phyloP scores from a whole-genome alignment of 1,139 yeast genomes.

The Casaregolazyma suthepensis region DNA sequence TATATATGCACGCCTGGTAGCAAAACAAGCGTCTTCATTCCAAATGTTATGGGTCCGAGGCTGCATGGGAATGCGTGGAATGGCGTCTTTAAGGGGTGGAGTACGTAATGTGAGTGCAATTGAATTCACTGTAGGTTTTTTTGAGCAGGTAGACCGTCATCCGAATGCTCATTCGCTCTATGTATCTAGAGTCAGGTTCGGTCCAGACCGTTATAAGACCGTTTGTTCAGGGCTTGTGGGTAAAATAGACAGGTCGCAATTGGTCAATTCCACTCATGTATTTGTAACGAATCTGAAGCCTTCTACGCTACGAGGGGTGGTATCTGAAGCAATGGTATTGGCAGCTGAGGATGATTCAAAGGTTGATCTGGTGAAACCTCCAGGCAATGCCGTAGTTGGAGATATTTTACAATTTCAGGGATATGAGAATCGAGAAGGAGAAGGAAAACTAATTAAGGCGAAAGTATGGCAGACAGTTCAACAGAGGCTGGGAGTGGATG shows the following conservation, averaged over 20 bases:
- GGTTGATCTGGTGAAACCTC: slow-evolving; percentile 40
- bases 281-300: slow-evolving; percentile 58
- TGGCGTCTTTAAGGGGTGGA: not conserved
- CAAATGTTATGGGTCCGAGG: not conserved
- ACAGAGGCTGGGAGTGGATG: slow-evolving; percentile 12
- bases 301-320: slow-evolving; percentile 57
- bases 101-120: slow-evolving; percentile 5
- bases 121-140: slow-evolving; percentile 41
- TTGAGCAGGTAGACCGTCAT: slow-evolving; percentile 40
- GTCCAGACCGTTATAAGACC: slow-evolving; percentile 14
- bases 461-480: slow-evolving; percentile 20
- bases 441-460: slow-evolving; percentile 11
- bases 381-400: slow-evolving; percentile 28
- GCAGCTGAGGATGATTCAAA: slow-evolving; percentile 39
- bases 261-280: slow-evolving; percentile 47
- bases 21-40: not conserved
- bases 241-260: slow-evolving; percentile 41
- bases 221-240: slow-evolving; percentile 58
- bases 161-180: slow-evolving; percentile 50
- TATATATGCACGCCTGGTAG: not conserved
- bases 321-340: slow-evolving; percentile 53
- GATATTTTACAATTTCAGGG: slow-evolving; percentile 26
- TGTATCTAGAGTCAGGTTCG: slow-evolving; percentile 43
- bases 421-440: not conserved
- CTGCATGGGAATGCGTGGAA: not conserved